These are phyloP conservation scores for Coemansia sp. DNA, from an alignment of 192 early-diverging fungal genomes.

Conservation along the genomic window DNA sequence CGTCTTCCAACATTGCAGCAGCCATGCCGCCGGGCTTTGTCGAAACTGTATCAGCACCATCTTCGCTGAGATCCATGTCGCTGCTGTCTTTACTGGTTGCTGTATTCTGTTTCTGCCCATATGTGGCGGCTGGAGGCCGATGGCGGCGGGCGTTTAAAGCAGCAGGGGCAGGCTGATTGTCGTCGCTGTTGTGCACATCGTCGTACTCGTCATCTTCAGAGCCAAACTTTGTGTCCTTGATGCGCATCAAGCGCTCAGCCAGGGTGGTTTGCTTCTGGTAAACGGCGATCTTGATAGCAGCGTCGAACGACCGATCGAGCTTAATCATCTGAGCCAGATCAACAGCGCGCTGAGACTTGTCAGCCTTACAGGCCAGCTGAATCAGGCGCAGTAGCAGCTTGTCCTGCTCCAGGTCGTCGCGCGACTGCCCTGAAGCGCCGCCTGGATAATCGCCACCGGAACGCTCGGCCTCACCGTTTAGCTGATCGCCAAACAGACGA, in stretches of 20 bases:
- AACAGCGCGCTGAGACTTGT: conserved; percentile 73
- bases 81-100: not conserved
- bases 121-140: conserved; percentile 13
- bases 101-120: not conserved
- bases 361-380: conserved; percentile 80
- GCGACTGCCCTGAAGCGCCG: conserved; percentile 15
- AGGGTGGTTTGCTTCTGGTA: conserved; percentile 62
- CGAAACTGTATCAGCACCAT: not conserved
- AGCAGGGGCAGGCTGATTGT: not conserved
- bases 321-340: conserved; percentile 72
- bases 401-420: conserved; percentile 73
- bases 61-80: conserved; percentile 8
- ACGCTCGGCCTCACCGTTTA: conserved; percentile 58
- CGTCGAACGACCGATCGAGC: conserved; percentile 69
- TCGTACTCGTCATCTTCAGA: conserved; percentile 15
- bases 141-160: not conserved
- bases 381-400: conserved; percentile 75
- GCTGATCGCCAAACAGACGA: conserved; percentile 58
- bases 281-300: conserved; percentile 81
- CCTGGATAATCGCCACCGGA: conserved; percentile 38
- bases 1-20: not conserved
- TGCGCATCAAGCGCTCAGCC: conserved; percentile 73
- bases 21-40: conserved; percentile 2
- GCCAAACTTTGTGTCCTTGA: conserved; percentile 40
- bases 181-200: not conserved